Conservation (phyloP, 2,329 filamentous ascomycete species). For the Ophiostoma ulmi region DNA sequence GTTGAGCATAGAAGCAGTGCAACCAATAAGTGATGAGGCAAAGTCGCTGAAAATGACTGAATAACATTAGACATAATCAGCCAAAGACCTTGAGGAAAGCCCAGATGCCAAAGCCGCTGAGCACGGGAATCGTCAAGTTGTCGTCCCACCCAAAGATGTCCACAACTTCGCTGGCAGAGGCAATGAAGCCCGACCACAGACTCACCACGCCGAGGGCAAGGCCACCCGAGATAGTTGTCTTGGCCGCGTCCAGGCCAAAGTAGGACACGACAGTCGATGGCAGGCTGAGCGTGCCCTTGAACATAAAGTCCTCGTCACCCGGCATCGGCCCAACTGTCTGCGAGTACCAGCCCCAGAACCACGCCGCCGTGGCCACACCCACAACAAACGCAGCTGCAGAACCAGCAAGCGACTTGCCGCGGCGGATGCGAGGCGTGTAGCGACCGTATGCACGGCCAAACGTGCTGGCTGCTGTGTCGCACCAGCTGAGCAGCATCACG, state of each 20-base stretch:
- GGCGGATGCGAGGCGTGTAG: slow-evolving; percentile 78
- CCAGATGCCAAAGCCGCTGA: slow-evolving; percentile 86
- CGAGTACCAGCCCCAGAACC: slow-evolving; percentile 85
- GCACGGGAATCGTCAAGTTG: slow-evolving; percentile 90
- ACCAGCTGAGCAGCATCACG: slow-evolving; percentile 91
- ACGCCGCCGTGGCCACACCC: slow-evolving; percentile 73
- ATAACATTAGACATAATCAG: slow-evolving; percentile 29
- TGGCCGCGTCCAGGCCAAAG: slow-evolving; percentile 34
- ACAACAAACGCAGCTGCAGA: slow-evolving; percentile 77
- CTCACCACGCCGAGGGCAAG: slow-evolving; percentile 76
- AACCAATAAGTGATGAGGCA: not conserved
- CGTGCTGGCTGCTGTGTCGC: slow-evolving; percentile 92
- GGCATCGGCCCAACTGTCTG: slow-evolving; percentile 62
- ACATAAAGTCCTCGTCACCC: slow-evolving; percentile 74
- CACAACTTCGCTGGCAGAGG: slow-evolving; percentile 81
- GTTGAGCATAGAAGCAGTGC: slow-evolving; percentile 1
- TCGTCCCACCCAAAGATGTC: slow-evolving; percentile 95
- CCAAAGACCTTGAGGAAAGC: slow-evolving; percentile 86
- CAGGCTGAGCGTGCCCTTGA: slow-evolving; percentile 68
- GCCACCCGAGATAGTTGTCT: slow-evolving; percentile 62
- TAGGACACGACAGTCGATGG: slow-evolving; percentile 49
- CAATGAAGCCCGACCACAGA: slow-evolving; percentile 80
- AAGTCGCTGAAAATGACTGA: not conserved
- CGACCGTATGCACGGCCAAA: slow-evolving; percentile 85
- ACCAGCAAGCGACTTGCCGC: slow-evolving; percentile 87